Percentiles rank a stretch among this genome's conserved stretches.
These are phyloP conservation scores for Suhomyces prunicola DNA, from an alignment of 805 yeast genomes.

Conservation along the genomic window DNA sequence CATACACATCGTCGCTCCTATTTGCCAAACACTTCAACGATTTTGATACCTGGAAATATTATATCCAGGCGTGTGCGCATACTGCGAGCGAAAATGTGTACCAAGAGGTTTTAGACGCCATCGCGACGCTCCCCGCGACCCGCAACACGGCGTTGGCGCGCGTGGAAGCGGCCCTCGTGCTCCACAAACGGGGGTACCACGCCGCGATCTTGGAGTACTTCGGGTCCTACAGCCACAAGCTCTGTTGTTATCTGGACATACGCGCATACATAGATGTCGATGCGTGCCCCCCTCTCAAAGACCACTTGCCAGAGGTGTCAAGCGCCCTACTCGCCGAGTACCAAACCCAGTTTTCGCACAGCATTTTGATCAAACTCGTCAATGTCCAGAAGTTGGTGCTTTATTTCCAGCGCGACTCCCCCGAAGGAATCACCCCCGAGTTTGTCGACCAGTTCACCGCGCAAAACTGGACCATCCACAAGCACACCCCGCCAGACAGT, in stretches of 20 bases:
- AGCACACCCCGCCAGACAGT: constrained; percentile 18
- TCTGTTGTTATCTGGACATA: not conserved
- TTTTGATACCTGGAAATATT: constrained; percentile 67
- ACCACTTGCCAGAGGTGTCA: not conserved
- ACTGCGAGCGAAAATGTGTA: not conserved
- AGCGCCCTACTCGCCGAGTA: not conserved
- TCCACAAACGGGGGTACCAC: not conserved
- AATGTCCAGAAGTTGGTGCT: constrained; percentile 50
- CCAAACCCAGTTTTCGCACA: not conserved
- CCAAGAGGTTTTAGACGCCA: not conserved
- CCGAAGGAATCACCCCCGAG: not conserved
- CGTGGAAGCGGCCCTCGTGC: not conserved
- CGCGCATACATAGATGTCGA: not conserved
- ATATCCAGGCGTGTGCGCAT: not conserved
- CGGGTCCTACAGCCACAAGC: not conserved
- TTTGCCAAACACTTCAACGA: constrained; percentile 60
- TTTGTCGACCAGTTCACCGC: constrained; percentile 1
- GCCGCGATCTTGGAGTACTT: not conserved
- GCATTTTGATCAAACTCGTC: constrained; percentile 17
- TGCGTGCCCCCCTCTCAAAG: not conserved
- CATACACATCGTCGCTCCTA: constrained; percentile 41
- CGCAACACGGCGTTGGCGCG: not conserved
- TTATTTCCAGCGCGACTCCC: constrained; percentile 10
- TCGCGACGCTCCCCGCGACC: not conserved
- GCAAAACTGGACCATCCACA: constrained; percentile 26